Evolutionary conservation across 2,329 filamentous ascomycete species (phyloP), one percentile per base, ranked within the genome.

Genomic region (Byssothecium circinans): DNA sequence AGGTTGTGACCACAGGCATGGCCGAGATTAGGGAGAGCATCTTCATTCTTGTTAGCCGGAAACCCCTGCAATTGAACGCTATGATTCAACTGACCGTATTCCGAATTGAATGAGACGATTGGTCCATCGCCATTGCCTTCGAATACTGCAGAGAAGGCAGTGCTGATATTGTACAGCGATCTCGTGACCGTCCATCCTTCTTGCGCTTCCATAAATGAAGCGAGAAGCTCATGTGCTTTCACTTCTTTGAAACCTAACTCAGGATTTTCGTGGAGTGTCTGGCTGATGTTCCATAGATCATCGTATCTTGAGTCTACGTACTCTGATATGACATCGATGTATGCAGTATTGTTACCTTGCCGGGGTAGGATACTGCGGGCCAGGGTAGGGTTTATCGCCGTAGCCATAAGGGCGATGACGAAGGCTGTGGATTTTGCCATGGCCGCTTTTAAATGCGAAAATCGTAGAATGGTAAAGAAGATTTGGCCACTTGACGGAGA

Each of bases 71-170:
- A 7, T 33, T 11, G 18, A 36, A 8, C 6, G 6, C 5, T 25
- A 18, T 8, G 17, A 22, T 27, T 23, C 22, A 17, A 27, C 48
- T 10, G 40, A 61, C 60, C 60, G 57, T 61, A 61, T 48, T 76
- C 73, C 0, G 68, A 70, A 46, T 76, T 75, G 48, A 77, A 77
- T 10, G 70, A 73, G 10, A 77, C 71, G 0, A 70, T 73, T 2
- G 77, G 76, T 0, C 78, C 78, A n/a, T 69, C 63, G 41, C 58
- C 72, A 8, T 75, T 73, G 41, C 68, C 77, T 45, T 78, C 74
- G 47, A 69, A 80, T 1, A 75, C 74, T 3, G 78, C 79, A 20
- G 76, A 70, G 71, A 79, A 82, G 10, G 79, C 79, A 2, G 79
- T 82, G 29, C 70, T 67, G 50, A 82, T 70, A 6, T 72, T 75